These are phyloP conservation scores for Oehlia diaphana DNA, from an alignment of 192 early-diverging fungal genomes.

Conservation along the genomic window DNA sequence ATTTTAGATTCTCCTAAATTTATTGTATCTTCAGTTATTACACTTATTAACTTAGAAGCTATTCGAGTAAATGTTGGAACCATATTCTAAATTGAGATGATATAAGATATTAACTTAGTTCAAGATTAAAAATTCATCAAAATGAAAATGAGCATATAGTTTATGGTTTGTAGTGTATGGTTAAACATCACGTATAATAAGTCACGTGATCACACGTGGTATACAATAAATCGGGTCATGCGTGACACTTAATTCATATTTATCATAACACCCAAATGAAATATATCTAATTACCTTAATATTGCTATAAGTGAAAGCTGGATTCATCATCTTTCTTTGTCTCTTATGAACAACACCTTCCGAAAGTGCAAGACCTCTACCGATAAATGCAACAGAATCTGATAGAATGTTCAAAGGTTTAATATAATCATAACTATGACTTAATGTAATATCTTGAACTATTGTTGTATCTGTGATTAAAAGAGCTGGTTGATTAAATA, in stretches of 20 bases:
- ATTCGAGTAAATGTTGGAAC: slow-evolving; percentile 36
- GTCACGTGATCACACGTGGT: too few species aligned
- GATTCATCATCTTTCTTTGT: slow-evolving; percentile 61
- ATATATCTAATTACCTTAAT: slow-evolving; percentile 40
- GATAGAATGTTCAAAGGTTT: slow-evolving; percentile 31
- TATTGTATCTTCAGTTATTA: slow-evolving; percentile 35
- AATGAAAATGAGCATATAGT: too few species aligned
- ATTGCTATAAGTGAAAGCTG: slow-evolving; percentile 47
- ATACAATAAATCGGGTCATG: too few species aligned
- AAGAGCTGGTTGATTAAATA: slow-evolving; percentile 41
- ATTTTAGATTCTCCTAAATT: slow-evolving; percentile 33
- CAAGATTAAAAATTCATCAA: too few species aligned
- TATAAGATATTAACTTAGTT: too few species aligned
- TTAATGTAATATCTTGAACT: slow-evolving; percentile 45
- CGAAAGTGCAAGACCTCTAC: slow-evolving; percentile 48
- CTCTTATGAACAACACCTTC: slow-evolving; percentile 50
- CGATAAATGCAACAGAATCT: slow-evolving; percentile 40
- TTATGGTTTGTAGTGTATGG: too few species aligned
- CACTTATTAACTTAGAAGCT: slow-evolving; percentile 30
- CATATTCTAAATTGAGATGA: background rate
- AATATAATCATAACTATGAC: slow-evolving; percentile 47
- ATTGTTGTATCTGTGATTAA: slow-evolving; percentile 51
- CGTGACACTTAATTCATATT: too few species aligned
- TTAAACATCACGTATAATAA: too few species aligned
- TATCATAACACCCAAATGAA: too few species aligned